Evolutionary conservation across 2,329 filamentous ascomycete species (phyloP), one percentile per base, ranked within the genome.

Genomic region (Lizonia empirigonia): DNA sequence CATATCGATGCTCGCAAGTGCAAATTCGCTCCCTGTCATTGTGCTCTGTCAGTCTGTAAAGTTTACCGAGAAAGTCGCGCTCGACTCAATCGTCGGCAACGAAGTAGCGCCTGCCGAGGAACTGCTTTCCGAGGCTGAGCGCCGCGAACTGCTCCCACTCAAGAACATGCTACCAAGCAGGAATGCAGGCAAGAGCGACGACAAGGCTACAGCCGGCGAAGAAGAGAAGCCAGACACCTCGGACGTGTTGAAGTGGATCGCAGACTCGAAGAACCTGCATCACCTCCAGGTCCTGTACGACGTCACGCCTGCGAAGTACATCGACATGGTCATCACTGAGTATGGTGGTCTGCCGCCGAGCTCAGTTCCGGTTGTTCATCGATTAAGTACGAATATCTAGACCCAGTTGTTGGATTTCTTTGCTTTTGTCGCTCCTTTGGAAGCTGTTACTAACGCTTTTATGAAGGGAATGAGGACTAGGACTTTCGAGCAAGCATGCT

Each of bases 31-130:
- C 29, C 89, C 90, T 1, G 90, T 97, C 51, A 86, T 95, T 26
- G 90, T 95, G 3, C 88, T 95, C 52, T 96, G 91, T 73, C 93
- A 97, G 77, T 94, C 89, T 4, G 87, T 97, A 77, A 99, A 97
- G 76, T 97, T 97, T 72, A 89, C 94, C 65, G 86, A 91, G 63
- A 87, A 91, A 50, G 90, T 97, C 9, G 89, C 91, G 6, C 85
- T 95, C 12, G 94, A 97, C 75, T 93, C 91, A 19, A 90, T 97
- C 60, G 93, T 94, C 33, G 87, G 91, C 66, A 99, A 99, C 72
- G 94, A 99, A 77, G 87, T 97, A 56, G 91, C 85, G 75, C 82
- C 92, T 72, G 67, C 90, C 74, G 84, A 88, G 73, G 80, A 90
- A 76, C 76, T 89, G 9, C 65, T 79, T 41, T 70, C 70, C 2